phyloP scores from a whole-genome alignment of 345 rosid species.

The Mercurialis annua region DNA sequence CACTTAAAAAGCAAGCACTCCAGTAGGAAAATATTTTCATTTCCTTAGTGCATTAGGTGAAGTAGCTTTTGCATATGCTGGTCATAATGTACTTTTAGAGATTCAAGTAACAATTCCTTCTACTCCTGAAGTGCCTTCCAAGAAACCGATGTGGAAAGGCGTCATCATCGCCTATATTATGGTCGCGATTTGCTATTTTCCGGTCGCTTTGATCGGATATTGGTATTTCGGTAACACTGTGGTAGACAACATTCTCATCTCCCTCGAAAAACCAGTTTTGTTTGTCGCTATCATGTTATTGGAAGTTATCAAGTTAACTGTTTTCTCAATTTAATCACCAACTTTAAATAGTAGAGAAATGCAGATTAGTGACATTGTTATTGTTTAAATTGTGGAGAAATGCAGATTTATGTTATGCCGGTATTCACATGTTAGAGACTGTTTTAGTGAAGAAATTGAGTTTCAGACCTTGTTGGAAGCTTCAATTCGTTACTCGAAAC shows the following conservation, averaged over 20 bases:
- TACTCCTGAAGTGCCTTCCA: slow-evolving; percentile 75
- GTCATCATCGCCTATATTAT: slow-evolving; percentile 61
- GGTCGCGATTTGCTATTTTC: slow-evolving; percentile 76
- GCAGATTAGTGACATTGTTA: neutral
- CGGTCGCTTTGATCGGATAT: slow-evolving; percentile 70
- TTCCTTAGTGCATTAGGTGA: slow-evolving; percentile 79
- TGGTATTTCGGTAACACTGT: slow-evolving; percentile 53
- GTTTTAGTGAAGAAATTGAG: slow-evolving; percentile 48
- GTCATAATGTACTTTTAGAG: slow-evolving; percentile 81
- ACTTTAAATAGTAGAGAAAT: too few relatives aligned
- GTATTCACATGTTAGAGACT: slow-evolving; percentile 84
- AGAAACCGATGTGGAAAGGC: slow-evolving; percentile 83
- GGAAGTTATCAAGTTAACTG: slow-evolving; percentile 73
- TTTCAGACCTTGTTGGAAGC: slow-evolving; percentile 45
- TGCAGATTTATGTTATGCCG: slow-evolving; percentile 66
- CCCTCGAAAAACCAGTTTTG: slow-evolving; percentile 63
- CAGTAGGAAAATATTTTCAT: slow-evolving; percentile 36
- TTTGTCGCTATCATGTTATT: slow-evolving; percentile 70
- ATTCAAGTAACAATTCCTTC: slow-evolving; percentile 94
- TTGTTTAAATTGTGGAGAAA: neutral
- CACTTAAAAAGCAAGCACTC: slow-evolving; percentile 38
- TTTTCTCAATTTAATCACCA: neutral
- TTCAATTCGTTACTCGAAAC: slow-evolving; percentile 64
- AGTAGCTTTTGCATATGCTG: slow-evolving; percentile 78
- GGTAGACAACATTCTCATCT: slow-evolving; percentile 64